Evolutionary conservation across 345 rosid species (phyloP).

Genomic region (Geranium rotundifolium): DNA sequence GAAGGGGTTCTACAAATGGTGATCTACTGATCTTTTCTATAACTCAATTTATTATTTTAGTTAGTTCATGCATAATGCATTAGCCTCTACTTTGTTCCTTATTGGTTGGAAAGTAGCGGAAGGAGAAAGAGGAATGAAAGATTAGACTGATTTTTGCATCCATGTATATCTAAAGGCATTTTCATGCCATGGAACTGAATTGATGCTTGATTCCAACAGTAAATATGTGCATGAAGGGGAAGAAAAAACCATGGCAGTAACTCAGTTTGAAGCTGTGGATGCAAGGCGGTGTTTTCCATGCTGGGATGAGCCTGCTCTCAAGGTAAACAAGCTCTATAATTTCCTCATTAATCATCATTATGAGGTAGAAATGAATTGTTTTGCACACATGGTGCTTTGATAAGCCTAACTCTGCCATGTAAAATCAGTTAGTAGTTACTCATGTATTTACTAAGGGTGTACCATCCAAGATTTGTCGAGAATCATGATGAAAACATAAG

Average conservation of each 20-base stretch:
- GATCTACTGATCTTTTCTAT: not conserved
- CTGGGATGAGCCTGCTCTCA: conserved; percentile 45
- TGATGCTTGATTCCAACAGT: conserved; percentile 10
- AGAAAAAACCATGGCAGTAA: conserved; percentile 34
- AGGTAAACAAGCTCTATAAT: conserved; percentile 12
- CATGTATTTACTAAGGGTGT: too few species aligned
- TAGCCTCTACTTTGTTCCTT: not conserved
- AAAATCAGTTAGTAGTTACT: too few species aligned
- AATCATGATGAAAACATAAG: too few species aligned
- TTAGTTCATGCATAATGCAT: not conserved
- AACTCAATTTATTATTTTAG: not conserved
- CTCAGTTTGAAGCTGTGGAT: conserved; percentile 34
- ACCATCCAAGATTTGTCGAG: too few species aligned
- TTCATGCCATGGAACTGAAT: not conserved
- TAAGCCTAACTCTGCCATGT: too few species aligned
- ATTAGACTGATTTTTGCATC: not conserved
- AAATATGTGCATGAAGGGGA: conserved; percentile 21
- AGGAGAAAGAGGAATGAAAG: not conserved
- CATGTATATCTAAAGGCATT: not conserved
- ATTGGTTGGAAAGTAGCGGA: too few species aligned
- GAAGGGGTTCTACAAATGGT: conserved; percentile 38
- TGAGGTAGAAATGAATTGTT: too few species aligned
- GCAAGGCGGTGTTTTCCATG: conserved; percentile 45
- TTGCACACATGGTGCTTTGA: too few species aligned
- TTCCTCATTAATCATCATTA: not conserved